Base-by-base conservation (phyloP, 1,284 basidiomycete genomes). In the Inonotus obliquus region DNA sequence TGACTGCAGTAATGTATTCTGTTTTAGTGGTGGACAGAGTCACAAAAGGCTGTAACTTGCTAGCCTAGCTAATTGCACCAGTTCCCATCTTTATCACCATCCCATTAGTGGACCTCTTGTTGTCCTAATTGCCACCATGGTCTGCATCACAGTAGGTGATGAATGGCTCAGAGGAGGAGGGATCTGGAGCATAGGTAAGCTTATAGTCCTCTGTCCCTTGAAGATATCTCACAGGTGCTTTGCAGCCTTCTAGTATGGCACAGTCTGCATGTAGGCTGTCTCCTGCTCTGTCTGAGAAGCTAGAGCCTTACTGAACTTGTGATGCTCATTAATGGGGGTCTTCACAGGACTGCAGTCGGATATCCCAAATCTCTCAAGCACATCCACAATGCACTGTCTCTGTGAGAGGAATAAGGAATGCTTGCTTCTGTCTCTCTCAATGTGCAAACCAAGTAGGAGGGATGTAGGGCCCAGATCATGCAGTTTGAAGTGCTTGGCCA, bases 191-290 rank as follows among this genome's bases (percentile, higher is more conserved):
- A 54, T 54, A 54, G 1, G 19, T 44, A 17, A n/a, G 4, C 32
- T 32, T 32, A 32, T 32, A 32, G 32, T 32, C 32, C 32, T 32
- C 9, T 4, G 32, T 32, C 32, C 32, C 32, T 32, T 32, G 32
- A 4, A 32, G 32, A 32, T 32, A 32, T 32, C 32, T 32, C 32
- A 32, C 32, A 32, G 9, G 32, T 32, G 32, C 32, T 32, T 32
- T 32, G 32, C 32, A 32, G 32, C 0, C 69, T 70, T 25, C 69
- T 67, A 14, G 77, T 64, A 58, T 76, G 70, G 72, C 11, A 69
- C 54, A 23, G 49, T 32, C n/a, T 44, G 38, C 71, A 73, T 73
- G 4, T 58, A 7, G 19, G 29, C 55, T 19, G 19, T 35, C 10
- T 74, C 69, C 45, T 66, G 48, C 13, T 57, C 1, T 1, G 65